Evolutionary conservation across 2,329 filamentous ascomycete species (phyloP).

Genomic region (Curvularia eragrostidis): DNA sequence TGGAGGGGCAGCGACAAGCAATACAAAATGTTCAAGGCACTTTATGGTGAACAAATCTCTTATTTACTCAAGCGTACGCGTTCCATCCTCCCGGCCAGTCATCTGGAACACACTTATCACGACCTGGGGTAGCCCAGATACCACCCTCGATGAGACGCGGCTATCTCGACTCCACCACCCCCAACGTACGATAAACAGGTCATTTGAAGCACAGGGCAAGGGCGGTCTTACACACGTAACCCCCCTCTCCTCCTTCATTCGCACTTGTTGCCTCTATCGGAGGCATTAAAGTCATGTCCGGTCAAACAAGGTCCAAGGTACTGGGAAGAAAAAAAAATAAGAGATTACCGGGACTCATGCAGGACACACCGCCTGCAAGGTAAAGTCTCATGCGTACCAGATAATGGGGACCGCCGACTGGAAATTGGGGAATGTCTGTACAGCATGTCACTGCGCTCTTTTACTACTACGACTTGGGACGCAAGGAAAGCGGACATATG

Average conservation of each 20-base stretch:
- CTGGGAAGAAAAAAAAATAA: neutral
- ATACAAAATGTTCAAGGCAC: neutral
- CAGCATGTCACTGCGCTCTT: too few relatives aligned
- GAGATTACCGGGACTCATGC: too few relatives aligned
- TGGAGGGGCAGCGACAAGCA: neutral
- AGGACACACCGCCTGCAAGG: too few relatives aligned
- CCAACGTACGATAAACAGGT: neutral
- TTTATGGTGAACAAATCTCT: neutral
- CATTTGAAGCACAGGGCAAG: neutral
- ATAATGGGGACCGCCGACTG: too few relatives aligned
- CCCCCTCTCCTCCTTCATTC: too few relatives aligned
- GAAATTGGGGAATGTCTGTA: too few relatives aligned
- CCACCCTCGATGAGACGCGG: neutral
- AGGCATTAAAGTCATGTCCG: too few relatives aligned
- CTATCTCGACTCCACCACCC: neutral
- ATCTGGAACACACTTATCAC: neutral
- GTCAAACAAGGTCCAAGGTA: too few relatives aligned
- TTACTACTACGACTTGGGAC: too few relatives aligned
- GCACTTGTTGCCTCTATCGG: neutral
- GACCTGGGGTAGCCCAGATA: neutral
- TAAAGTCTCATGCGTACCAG: too few relatives aligned
- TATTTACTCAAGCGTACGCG: neutral
- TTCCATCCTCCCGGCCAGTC: neutral
- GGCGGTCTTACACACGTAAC: too few relatives aligned
- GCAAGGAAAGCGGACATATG: too few relatives aligned